Conservation (phyloP, 257 asterid species). For the Ehretia macrophylla region DNA sequence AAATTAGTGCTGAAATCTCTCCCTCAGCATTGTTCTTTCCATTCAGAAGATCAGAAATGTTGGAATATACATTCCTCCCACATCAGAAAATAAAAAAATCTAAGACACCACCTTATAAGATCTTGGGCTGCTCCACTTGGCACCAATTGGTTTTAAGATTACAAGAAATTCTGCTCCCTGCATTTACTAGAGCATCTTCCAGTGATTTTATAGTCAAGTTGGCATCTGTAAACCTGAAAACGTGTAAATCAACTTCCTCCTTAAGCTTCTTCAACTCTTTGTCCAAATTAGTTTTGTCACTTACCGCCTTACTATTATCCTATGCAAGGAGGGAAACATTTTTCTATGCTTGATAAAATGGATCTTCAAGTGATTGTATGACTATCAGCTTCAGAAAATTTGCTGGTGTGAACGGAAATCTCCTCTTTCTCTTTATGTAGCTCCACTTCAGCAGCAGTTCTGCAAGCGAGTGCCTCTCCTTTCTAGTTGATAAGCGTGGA, state of each 20-base stretch:
- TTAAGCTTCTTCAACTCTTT: constrained; percentile 63
- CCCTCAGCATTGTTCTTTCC: constrained; percentile 52
- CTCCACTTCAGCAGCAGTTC: constrained; percentile 16
- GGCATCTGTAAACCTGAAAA: constrained; percentile 61
- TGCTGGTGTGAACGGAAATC: no score
- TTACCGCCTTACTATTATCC: constrained; percentile 44
- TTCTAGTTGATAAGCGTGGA: constrained; percentile 18
- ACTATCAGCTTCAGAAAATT: no score
- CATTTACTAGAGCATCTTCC: constrained; percentile 45
- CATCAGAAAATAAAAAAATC: no score
- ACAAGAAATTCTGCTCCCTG: constrained; percentile 58
- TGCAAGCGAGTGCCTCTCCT: constrained; percentile 15
- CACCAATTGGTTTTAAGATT: no score
- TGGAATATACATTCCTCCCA: no score
- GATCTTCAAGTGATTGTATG: constrained; percentile 77
- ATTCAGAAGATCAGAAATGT: constrained; percentile 44
- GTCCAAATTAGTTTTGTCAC: constrained; percentile 51
- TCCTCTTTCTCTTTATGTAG: constrained; percentile 23
- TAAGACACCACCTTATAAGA: no score
- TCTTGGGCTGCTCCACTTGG: no score
- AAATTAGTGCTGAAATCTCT: constrained; percentile 50
- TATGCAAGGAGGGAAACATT: constrained; percentile 53
- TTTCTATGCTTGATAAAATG: constrained; percentile 55
- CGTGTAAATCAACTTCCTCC: constrained; percentile 56
- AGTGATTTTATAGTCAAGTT: constrained; percentile 54